Base-by-base conservation (phyloP, 768 basidiomycete genomes). In the Suillus plorans region DNA sequence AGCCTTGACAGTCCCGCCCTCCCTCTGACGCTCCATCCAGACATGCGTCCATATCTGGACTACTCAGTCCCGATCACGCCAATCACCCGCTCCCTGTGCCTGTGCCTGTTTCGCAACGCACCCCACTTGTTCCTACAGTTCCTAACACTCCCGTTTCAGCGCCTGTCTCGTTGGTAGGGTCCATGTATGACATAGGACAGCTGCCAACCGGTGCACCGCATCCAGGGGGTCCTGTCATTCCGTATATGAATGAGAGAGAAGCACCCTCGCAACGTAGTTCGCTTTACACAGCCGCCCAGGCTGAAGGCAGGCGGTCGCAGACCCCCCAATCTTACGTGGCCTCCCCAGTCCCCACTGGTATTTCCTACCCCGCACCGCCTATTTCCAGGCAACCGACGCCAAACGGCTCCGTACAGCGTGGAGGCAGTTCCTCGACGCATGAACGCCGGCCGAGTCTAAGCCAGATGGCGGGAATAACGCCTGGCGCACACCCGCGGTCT, bases 21-120 rank as follows among this genome's bases (percentile, higher is more conserved):
- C 64, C 76, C 18, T 76, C 75, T 25, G 75, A 76, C 63, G 76
- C 73, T 6, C 74, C 75, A 37, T 77, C 76, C 14, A 69, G 76
- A 25, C 73, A 69, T 13, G 14, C 62, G 41, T 34, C 69, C 52
- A 14, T 28, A 64, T 70, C 55, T 41, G 67, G 68, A 36, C 49
- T 76, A 31, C 45, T 76, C n/a, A 76, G 75, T 61, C 75, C 75
- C 12, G 75, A 76, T 39, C 74, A 76, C 13, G 75, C 75, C 44
- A 44, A 77, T 60, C 68, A 50, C 20, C 70, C 76, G 1, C 63
- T 76, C 16, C 75, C 75, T 16, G 28, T 74, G 4, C 66, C 76
- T 47, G 63, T 64, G 14, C 71, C 69, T 20, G 58, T 34, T 57
- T 49, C 36, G 60, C 62, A 55, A n/a, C 63, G 37, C 7, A 63